Conservation (phyloP, 1,139 yeast species). For the Lizanozyma gosingica region DNA sequence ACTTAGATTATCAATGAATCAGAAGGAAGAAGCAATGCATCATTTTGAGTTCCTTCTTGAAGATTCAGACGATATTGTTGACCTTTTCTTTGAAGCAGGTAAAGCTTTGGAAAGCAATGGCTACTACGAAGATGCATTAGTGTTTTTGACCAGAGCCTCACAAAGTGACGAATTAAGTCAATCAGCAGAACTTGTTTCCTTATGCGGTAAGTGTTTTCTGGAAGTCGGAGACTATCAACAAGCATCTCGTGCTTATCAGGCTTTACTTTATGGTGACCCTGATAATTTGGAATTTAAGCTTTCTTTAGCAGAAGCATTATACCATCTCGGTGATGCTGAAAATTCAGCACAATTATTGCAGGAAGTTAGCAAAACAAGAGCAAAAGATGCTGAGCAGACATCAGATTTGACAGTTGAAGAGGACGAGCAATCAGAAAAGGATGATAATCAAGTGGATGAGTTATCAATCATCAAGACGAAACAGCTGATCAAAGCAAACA, state of each 20-base stretch:
- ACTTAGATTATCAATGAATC: conserved; percentile 56
- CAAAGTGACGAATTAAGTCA: conserved; percentile 37
- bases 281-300: conserved; percentile 64
- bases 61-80: conserved; percentile 55
- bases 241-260: conserved; percentile 59
- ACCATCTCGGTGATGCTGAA: conserved; percentile 57
- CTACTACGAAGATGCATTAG: conserved; percentile 62
- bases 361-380: conserved; percentile 36
- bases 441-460: conserved; percentile 7
- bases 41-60: conserved; percentile 60
- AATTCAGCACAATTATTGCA: conserved; percentile 51
- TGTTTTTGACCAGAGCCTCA: conserved; percentile 48
- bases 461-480: conserved; percentile 19
- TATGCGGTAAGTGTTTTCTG: conserved; percentile 71
- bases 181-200: conserved; percentile 43
- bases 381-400: conserved; percentile 12
- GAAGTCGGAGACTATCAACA: conserved; percentile 62
- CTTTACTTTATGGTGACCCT: conserved; percentile 50
- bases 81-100: conserved; percentile 73
- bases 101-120: conserved; percentile 61
- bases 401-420: conserved; percentile 10
- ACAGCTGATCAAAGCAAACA: conserved; percentile 11
- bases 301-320: conserved; percentile 75
- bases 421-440: conserved; percentile 10
- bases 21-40: conserved; percentile 58